phyloP scores from a whole-genome alignment of 768 basidiomycete species.

The Lactarius tabidus region DNA sequence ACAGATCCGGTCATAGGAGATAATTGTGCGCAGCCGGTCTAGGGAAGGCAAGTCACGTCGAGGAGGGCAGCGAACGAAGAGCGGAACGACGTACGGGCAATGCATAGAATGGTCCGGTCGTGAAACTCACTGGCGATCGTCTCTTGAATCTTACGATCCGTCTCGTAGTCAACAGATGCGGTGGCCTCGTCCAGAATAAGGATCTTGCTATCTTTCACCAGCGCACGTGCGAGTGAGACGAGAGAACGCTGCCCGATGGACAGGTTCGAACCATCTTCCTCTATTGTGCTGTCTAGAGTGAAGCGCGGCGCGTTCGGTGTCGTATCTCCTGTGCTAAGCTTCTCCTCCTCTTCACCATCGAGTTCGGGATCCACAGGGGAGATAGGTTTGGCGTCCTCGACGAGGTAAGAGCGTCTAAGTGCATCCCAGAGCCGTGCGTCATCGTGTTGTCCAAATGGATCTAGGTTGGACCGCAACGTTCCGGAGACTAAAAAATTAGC shows the following conservation, averaged over 20 bases:
- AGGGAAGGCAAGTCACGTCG: not conserved
- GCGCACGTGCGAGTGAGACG: constrained; percentile 82
- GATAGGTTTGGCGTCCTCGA: constrained; percentile 44
- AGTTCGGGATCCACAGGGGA: constrained; percentile 29
- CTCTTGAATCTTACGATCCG: constrained; percentile 86
- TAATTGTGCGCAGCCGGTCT: constrained; percentile 86
- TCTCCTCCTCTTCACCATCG: constrained; percentile 39
- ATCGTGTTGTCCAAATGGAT: constrained; percentile 80
- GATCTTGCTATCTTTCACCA: constrained; percentile 81
- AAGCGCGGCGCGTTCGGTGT: constrained; percentile 44
- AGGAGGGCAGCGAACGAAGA: not conserved
- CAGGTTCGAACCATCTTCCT: constrained; percentile 83
- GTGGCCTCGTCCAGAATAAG: constrained; percentile 91
- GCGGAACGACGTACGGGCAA: constrained; percentile 61
- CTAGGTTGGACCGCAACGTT: constrained; percentile 81
- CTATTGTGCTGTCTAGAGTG: constrained; percentile 76
- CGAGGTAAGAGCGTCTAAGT: constrained; percentile 76
- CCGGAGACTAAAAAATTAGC: constrained; percentile 53
- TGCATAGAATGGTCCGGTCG: constrained; percentile 82
- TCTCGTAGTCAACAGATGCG: constrained; percentile 87
- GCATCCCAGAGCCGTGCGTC: constrained; percentile 87
- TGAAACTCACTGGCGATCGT: constrained; percentile 83
- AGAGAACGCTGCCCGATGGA: constrained; percentile 80
- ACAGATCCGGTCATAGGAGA: constrained; percentile 83
- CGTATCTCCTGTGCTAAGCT: constrained; percentile 31